Conservation (phyloP, 176 grass and related monocot genomes). For the Phoenix roebelenii region DNA sequence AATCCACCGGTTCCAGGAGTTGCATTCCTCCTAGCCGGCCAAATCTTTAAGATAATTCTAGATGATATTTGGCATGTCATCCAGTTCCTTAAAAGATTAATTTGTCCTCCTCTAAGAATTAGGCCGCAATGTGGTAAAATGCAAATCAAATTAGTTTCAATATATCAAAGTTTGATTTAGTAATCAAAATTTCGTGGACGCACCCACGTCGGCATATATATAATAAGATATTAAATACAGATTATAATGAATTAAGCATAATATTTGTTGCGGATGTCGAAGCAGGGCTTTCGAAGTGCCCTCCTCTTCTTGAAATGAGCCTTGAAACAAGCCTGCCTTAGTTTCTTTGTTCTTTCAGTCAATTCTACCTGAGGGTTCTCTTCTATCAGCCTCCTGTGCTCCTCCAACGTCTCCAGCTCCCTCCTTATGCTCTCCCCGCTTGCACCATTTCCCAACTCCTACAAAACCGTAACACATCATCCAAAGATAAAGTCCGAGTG, state of each 20-base stretch:
- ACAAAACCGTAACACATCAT: not conserved
- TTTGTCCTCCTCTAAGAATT: too few species aligned
- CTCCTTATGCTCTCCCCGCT: constrained; percentile 12
- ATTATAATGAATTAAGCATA: too few species aligned
- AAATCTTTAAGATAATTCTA: too few species aligned
- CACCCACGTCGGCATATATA: not conserved
- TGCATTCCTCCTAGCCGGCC: too few species aligned
- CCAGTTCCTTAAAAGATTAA: too few species aligned
- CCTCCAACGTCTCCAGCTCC: constrained; percentile 49
- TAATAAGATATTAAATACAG: not conserved
- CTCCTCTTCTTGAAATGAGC: constrained; percentile 66
- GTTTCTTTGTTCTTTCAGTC: constrained; percentile 61
- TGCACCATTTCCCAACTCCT: constrained; percentile 67
- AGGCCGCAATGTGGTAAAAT: too few species aligned
- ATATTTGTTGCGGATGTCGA: too few species aligned
- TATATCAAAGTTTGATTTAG: too few species aligned
- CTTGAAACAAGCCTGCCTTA: constrained; percentile 86
- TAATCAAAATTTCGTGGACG: not conserved
- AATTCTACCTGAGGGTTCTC: constrained; percentile 53
- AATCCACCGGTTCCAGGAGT: too few species aligned
- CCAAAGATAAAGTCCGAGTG: not conserved
- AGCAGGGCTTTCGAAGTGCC: not conserved
- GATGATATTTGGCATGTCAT: too few species aligned
- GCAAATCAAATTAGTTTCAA: too few species aligned
- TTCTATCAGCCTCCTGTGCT: constrained; percentile 46